These are phyloP conservation scores for Aleurites moluccanus DNA, from an alignment of 441 rosid species.

Conservation along the genomic window DNA sequence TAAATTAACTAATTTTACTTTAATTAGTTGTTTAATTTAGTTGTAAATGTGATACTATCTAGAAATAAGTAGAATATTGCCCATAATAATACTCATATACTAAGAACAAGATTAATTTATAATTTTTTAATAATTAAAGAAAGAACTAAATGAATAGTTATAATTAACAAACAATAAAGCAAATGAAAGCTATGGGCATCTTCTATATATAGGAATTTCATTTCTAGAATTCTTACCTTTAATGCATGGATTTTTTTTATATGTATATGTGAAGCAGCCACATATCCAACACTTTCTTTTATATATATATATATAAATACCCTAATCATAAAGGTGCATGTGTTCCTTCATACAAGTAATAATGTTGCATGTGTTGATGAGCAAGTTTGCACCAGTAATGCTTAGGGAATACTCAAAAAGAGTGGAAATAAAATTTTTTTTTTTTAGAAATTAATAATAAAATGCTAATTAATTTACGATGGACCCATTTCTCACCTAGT, in stretches of 20 bases:
- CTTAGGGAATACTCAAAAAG: slow-evolving; percentile 37
- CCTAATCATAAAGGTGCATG: slow-evolving; percentile 29
- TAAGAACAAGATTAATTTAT: no score
- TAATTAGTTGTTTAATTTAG: no score
- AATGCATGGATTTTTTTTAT: slow-evolving; percentile 1
- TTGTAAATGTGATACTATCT: no score
- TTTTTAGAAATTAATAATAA: background rate
- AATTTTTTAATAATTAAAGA: no score
- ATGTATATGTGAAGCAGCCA: background rate
- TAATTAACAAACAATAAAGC: background rate
- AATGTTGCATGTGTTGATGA: slow-evolving; percentile 34
- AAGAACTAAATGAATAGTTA: background rate
- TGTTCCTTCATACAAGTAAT: slow-evolving; percentile 28
- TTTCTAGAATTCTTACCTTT: background rate
- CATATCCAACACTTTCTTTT: no score
- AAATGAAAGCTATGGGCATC: background rate
- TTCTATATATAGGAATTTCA: background rate
- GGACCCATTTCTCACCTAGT: slow-evolving; percentile 15
- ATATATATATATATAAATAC: background rate
- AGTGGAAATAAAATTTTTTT: background rate
- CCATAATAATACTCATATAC: no score
- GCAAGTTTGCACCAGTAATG: slow-evolving; percentile 36
- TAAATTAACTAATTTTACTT: no score
- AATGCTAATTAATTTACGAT: background rate
- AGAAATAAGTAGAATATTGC: no score